Percentiles rank a stretch among this genome's conserved stretches.
phyloP scores from a whole-genome alignment of 2,329 filamentous ascomycete species.

The Moelleriella libera region DNA sequence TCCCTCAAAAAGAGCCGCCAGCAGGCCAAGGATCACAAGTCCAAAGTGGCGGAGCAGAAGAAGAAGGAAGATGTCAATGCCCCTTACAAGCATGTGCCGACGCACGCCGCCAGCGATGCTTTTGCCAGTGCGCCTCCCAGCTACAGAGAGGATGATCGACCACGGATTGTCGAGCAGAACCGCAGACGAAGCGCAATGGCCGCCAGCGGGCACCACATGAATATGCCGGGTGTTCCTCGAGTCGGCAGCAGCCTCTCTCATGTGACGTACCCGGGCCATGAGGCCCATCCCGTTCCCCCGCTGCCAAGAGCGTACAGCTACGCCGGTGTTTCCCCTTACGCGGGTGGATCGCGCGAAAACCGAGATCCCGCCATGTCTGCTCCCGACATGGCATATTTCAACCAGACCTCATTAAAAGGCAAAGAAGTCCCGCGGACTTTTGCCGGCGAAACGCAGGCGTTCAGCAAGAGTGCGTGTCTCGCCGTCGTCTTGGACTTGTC shows the following conservation, averaged over 20 bases:
- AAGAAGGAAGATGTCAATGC: conserved; percentile 21
- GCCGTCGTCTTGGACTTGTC: background rate
- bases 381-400: conserved; percentile 10
- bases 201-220: conserved; percentile 22
- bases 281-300: conserved; percentile 20
- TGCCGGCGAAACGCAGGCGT: conserved; percentile 17
- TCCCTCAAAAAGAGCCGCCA: conserved; percentile 36
- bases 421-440: conserved; percentile 24
- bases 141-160: conserved; percentile 31
- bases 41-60: conserved; percentile 31
- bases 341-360: conserved; percentile 10
- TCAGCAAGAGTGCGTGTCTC: conserved; percentile 18
- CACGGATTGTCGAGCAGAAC: conserved; percentile 35
- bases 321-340: conserved; percentile 19
- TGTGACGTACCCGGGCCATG: conserved; percentile 28
- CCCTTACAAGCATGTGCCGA: conserved; percentile 48
- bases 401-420: conserved; percentile 21
- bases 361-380: conserved; percentile 18
- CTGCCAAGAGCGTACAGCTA: conserved; percentile 30
- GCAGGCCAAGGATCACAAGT: conserved; percentile 39
- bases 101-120: conserved; percentile 45
- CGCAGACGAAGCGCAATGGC: conserved; percentile 32
- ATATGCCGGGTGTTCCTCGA: conserved; percentile 26
- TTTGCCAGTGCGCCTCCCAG: conserved; percentile 37
- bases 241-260: conserved; percentile 31